Base-by-base conservation (phyloP, 2,329 filamentous ascomycete species). In the Erysiphe pulchra region DNA sequence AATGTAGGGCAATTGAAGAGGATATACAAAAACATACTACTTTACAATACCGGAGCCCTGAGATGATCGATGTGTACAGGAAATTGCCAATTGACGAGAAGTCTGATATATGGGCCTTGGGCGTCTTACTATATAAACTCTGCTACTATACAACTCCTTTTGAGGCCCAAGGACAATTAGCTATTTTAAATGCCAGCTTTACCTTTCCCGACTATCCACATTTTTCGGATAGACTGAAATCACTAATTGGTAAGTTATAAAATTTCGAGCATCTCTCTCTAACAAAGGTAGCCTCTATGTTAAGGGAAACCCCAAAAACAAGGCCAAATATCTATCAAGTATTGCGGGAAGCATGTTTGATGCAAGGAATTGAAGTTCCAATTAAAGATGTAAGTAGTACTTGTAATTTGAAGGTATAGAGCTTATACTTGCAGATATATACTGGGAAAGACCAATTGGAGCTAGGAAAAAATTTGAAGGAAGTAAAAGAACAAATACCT, bases 141-240 rank as follows among this genome's bases (percentile, higher is more conserved):
- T 98, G 90, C 66, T 98, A 95, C 63, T 98, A 98, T 62, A 98
- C 90, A 1, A 98, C 90, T 6, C 90, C 90, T 0, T 98, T 98
- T 56, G 90, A 98, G 63, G 87, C 95, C 51, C 85, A 93, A 57
- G 90, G 90, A 24, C 87, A 94, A 64, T 81, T 95, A 66, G 90
- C 90, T 12, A 98, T 98, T 51, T 65, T 98, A 49, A 95, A 95
- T 58, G 90, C 90, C 44, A 92, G 76, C 60, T 95, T 83, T 69
- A 86, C 82, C 56, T 98, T 83, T 55, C 90, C 87, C 6, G 73
- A 70, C 48, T 84, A 94, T 56, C 90, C 90, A 28, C 66, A 73
- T 16, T 98, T 98, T 59, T 94, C 90, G 0, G 82, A 92, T 53
- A 75, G 80, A 47, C 63, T 94, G 47, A 94, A 94, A 66, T 76